Percentiles rank a stretch among this genome's conserved stretches.
phyloP scores from a whole-genome alignment of 2,329 filamentous ascomycete species.

The Microcyclospora tardicrescens region DNA sequence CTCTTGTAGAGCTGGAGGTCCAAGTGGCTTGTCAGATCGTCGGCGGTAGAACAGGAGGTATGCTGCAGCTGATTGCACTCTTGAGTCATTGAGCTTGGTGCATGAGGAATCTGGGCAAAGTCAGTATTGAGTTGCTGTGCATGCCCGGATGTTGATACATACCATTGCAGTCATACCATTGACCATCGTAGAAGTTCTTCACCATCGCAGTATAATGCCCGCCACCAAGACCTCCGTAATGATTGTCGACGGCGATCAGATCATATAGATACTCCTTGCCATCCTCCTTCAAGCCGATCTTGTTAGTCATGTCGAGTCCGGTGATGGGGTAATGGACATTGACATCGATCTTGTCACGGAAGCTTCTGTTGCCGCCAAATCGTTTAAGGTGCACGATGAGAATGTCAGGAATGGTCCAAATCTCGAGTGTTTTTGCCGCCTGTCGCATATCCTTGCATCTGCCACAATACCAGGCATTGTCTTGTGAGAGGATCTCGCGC shows the following conservation, averaged over 20 bases:
- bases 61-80: conserved; percentile 49
- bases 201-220: conserved; percentile 94
- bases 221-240: conserved; percentile 83
- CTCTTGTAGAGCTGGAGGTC: conserved; percentile 60
- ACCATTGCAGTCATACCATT: conserved; percentile 98
- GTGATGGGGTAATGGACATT: conserved; percentile 84
- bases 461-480: conserved; percentile 96
- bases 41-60: conserved; percentile 95
- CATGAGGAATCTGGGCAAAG: conserved; percentile 48
- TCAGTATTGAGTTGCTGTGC: not conserved
- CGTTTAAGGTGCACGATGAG: conserved; percentile 90
- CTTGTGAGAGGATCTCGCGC: conserved; percentile 82
- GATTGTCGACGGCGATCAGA: conserved; percentile 88
- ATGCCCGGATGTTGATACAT: conserved; percentile 24
- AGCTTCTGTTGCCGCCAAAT: conserved; percentile 71
- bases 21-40: conserved; percentile 62
- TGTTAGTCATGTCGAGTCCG: conserved; percentile 65
- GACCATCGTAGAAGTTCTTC: conserved; percentile 75
- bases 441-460: conserved; percentile 87
- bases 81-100: conserved; percentile 11
- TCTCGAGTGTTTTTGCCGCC: conserved; percentile 89
- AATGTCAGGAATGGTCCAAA: conserved; percentile 95
- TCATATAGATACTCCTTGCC: conserved; percentile 81
- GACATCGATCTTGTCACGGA: conserved; percentile 83
- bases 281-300: conserved; percentile 67